Conservation (phyloP, 805 yeast species). For the Pichia occidentalis region DNA sequence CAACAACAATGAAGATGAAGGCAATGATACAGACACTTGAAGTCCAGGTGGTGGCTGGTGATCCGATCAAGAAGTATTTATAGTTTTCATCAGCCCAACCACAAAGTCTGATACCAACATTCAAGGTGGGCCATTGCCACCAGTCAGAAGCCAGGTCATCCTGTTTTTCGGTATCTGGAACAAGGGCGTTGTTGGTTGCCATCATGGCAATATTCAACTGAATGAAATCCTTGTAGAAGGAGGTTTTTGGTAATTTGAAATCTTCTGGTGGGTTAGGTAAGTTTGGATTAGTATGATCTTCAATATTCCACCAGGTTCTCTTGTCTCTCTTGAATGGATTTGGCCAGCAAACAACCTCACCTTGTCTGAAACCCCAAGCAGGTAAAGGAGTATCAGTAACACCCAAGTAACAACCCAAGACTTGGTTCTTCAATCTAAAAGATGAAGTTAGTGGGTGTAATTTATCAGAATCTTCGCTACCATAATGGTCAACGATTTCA, state of each 20-base stretch:
- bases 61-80: conserved; percentile 65
- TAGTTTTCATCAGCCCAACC: conserved; percentile 55
- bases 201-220: conserved; percentile 79
- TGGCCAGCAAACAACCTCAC: conserved; percentile 79
- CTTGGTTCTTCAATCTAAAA: conserved; percentile 59
- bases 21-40: conserved; percentile 54
- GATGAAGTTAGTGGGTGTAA: conserved; percentile 73
- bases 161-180: conserved; percentile 70
- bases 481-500: conserved; percentile 65
- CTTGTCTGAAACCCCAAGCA: conserved; percentile 80
- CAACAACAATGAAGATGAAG: conserved; percentile 41
- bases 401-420: conserved; percentile 69
- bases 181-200: conserved; percentile 76
- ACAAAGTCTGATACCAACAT: conserved; percentile 70
- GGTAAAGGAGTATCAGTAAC: conserved; percentile 66
- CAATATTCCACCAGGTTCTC: conserved; percentile 86
- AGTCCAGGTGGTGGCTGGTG: conserved; percentile 75
- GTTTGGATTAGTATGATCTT: conserved; percentile 53
- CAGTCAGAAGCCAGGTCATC: conserved; percentile 67
- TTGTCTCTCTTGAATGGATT: conserved; percentile 66
- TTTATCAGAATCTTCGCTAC: conserved; percentile 42
- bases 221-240: conserved; percentile 69
- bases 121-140: conserved; percentile 88
- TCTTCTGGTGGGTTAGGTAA: conserved; percentile 56
- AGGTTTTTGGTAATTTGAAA: conserved; percentile 66